Evolutionary conservation across 1,139 yeast genomes (phyloP).

Genomic region (Candida freyschussii): DNA sequence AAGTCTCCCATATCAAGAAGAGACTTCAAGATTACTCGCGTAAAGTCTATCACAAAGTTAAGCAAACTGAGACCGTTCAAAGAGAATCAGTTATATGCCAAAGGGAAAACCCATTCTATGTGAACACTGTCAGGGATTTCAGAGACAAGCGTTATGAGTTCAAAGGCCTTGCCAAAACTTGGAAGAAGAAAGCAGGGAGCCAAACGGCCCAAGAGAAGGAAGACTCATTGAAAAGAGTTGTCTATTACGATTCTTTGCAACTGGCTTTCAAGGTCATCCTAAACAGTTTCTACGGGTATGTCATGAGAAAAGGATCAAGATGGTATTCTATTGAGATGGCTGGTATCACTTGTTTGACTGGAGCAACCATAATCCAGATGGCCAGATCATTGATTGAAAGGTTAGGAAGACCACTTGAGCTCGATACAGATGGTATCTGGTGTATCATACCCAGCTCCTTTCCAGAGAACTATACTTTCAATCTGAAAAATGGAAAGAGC

Average conservation of each 20-base stretch:
- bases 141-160: conserved; percentile 96
- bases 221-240: conserved; percentile 91
- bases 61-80: conserved; percentile 77
- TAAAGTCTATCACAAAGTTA: conserved; percentile 77
- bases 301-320: conserved; percentile 97
- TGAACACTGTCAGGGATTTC: conserved; percentile 87
- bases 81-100: conserved; percentile 96
- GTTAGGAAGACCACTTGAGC: conserved; percentile 89
- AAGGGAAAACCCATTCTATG: conserved; percentile 95
- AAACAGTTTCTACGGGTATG: conserved; percentile 96
- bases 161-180: conserved; percentile 87
- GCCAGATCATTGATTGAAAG: conserved; percentile 92
- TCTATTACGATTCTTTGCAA: conserved; percentile 90
- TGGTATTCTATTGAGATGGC: conserved; percentile 99
- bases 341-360: conserved; percentile 96
- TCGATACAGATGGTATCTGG: conserved; percentile 99
- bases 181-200: conserved; percentile 77
- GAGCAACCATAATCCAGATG: conserved; percentile 97
- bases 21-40: conserved; percentile 81
- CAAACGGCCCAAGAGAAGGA: conserved; percentile 55
- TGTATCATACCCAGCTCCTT: conserved; percentile 91
- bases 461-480: conserved; percentile 80
- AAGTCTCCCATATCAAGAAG: conserved; percentile 69
- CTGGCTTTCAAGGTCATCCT: conserved; percentile 95
- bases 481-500: conserved; percentile 72